phyloP scores from a whole-genome alignment of 306 rosid species.

The Medicago lupulina region DNA sequence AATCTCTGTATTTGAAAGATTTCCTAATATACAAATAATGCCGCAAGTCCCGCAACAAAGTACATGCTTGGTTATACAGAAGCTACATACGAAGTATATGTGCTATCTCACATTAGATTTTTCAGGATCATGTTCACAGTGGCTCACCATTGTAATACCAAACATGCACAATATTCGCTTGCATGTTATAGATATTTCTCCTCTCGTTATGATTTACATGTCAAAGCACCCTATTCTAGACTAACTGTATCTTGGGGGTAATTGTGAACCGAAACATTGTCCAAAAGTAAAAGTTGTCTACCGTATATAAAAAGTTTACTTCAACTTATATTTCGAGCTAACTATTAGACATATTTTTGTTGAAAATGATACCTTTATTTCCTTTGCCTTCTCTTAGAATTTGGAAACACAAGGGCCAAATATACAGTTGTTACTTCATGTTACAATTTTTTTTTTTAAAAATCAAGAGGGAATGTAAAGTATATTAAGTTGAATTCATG shows the following conservation, averaged over 20 bases:
- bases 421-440: not conserved
- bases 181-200: no score
- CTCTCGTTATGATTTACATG: no score
- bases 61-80: no score
- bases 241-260: not conserved
- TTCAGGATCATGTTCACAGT: no score
- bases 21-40: not conserved
- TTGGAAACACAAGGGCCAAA: conserved; percentile 12
- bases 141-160: no score
- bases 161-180: no score
- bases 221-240: no score
- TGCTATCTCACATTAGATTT: no score
- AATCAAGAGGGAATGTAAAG: conserved; percentile 27
- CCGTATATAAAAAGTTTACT: not conserved
- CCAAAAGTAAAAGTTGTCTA: not conserved
- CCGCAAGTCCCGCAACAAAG: no score
- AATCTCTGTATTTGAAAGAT: not conserved
- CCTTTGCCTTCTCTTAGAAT: conserved; percentile 18
- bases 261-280: not conserved
- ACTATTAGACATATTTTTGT: conserved; percentile 9
- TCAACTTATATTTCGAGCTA: not conserved
- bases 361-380: conserved; percentile 14
- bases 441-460: not conserved
- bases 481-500: conserved; percentile 35
- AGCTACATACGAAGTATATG: no score